Conservation (phyloP, 1,284 basidiomycete genomes). For the Mycosarcoma mackinlayi region DNA sequence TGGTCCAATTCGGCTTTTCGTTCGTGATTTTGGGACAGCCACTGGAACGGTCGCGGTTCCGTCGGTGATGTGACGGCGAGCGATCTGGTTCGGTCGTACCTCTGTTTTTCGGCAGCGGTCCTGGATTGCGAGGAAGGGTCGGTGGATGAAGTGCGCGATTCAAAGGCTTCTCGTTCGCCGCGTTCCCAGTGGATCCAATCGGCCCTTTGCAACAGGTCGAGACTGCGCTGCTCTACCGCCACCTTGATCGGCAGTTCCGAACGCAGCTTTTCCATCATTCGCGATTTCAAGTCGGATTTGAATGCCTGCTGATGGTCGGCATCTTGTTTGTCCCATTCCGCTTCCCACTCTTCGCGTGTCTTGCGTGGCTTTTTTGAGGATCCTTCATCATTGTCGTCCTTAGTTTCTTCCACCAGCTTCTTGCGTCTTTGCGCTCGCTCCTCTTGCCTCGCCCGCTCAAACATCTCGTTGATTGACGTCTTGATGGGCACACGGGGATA, state of each 20-base stretch:
- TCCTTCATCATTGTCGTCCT: slow-evolving; percentile 1
- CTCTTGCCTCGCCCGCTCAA: slow-evolving; percentile 16
- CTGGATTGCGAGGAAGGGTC: slow-evolving; percentile 5
- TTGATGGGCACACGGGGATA: slow-evolving; percentile 33
- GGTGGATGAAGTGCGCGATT: background rate
- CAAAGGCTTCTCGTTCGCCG: slow-evolving; percentile 37
- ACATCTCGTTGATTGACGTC: slow-evolving; percentile 26
- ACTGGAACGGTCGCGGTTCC: slow-evolving; percentile 29
- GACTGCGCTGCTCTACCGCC: slow-evolving; percentile 21
- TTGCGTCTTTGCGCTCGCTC: slow-evolving; percentile 9
- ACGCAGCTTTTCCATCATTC: slow-evolving; percentile 26
- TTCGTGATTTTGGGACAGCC: slow-evolving; percentile 10
- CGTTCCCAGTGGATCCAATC: slow-evolving; percentile 38
- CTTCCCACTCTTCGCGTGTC: slow-evolving; percentile 18
- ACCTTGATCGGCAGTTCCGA: slow-evolving; percentile 24
- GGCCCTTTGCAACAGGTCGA: slow-evolving; percentile 22
- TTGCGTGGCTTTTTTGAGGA: background rate
- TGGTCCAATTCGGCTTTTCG: slow-evolving; percentile 26
- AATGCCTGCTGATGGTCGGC: slow-evolving; percentile 8
- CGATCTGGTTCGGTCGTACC: background rate
- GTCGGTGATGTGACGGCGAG: slow-evolving; percentile 5
- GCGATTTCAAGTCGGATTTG: slow-evolving; percentile 11
- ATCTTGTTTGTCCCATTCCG: slow-evolving; percentile 3
- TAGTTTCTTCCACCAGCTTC: background rate
- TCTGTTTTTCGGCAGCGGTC: slow-evolving; percentile 16